These are phyloP conservation scores for Pythium sukuiense DNA, from an alignment of 352 stramenopile genomes.

Conservation along the genomic window DNA sequence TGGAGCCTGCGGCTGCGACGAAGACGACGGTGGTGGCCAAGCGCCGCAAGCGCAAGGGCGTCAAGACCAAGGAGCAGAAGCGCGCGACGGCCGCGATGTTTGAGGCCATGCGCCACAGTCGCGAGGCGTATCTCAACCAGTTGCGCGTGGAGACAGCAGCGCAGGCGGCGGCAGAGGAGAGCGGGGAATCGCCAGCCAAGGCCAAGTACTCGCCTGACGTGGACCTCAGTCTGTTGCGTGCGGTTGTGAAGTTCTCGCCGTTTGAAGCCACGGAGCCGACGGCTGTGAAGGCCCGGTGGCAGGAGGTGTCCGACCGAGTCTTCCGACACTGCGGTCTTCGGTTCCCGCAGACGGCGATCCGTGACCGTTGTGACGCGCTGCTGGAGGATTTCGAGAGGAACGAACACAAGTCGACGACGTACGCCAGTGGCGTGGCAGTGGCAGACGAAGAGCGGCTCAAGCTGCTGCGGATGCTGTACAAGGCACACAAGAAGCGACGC, in stretches of 20 bases:
- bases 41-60: constrained; percentile 20
- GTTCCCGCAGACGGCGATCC: constrained; percentile 16
- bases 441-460: constrained; percentile 19
- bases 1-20: not conserved
- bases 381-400: constrained; percentile 21
- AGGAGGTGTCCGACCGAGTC: constrained; percentile 10
- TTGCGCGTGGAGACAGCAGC: constrained; percentile 18
- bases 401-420: constrained; percentile 19
- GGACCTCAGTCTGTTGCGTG: constrained; percentile 14
- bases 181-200: not conserved
- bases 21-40: constrained; percentile 20
- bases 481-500: constrained; percentile 11
- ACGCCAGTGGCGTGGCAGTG: constrained; percentile 13
- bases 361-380: constrained; percentile 20
- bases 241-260: constrained; percentile 16
- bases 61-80: constrained; percentile 27
- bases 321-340: constrained; percentile 15
- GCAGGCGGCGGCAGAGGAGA: constrained; percentile 2
- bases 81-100: constrained; percentile 13
- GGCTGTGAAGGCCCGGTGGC: constrained; percentile 2
- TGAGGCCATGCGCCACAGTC: constrained; percentile 15
- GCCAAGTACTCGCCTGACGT: not conserved
- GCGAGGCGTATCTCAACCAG: constrained; percentile 23
- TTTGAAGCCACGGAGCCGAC: constrained; percentile 8
- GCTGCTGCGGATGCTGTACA: constrained; percentile 19